A percentile compares a stretch with the other conserved stretches of the same genome.
Evolutionary conservation across 495 filamentous ascomycete genomes (phyloP).

Genomic region (Penicillium ochrochloron): DNA sequence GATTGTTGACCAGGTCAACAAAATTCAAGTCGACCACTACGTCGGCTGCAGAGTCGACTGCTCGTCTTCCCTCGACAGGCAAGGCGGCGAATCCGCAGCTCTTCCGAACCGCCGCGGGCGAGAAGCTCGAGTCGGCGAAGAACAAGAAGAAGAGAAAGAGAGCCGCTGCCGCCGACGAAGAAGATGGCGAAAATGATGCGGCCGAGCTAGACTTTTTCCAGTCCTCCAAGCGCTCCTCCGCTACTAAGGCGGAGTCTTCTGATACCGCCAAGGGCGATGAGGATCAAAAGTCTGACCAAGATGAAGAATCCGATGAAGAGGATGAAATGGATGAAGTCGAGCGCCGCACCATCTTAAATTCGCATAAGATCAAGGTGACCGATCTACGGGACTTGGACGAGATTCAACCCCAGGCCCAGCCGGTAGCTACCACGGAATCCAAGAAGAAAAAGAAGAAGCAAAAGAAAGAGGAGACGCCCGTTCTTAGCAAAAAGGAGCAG

Average conservation of each 20-base stretch:
- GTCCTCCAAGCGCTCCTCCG: slow-evolving; percentile 32
- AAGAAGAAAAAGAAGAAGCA: slow-evolving; percentile 58
- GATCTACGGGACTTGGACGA: slow-evolving; percentile 58
- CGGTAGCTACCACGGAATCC: slow-evolving; percentile 50
- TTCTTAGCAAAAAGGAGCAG: slow-evolving; percentile 56
- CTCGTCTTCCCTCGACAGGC: slow-evolving; percentile 53
- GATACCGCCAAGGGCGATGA: slow-evolving; percentile 24
- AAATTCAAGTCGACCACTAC: slow-evolving; percentile 49
- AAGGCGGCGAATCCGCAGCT: slow-evolving; percentile 58
- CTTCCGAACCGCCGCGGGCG: slow-evolving; percentile 48
- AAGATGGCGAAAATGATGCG: slow-evolving; percentile 32
- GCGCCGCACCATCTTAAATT: slow-evolving; percentile 72
- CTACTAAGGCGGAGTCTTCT: slow-evolving; percentile 24
- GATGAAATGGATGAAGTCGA: slow-evolving; percentile 62
- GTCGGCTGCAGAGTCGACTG: slow-evolving; percentile 27
- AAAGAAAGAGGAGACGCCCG: slow-evolving; percentile 42
- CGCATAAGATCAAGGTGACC: slow-evolving; percentile 87
- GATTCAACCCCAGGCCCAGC: slow-evolving; percentile 37
- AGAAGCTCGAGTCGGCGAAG: slow-evolving; percentile 40
- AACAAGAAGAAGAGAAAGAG: slow-evolving; percentile 49
- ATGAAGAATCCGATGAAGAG: slow-evolving; percentile 35
- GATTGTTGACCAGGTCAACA: slow-evolving; percentile 57
- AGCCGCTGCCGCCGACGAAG: slow-evolving; percentile 24
- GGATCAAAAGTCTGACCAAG: slow-evolving; percentile 21
- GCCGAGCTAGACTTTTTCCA: slow-evolving; percentile 46